These are phyloP conservation scores for Leptodermis oblonga DNA, from an alignment of 257 asterid genomes.

Conservation along the genomic window DNA sequence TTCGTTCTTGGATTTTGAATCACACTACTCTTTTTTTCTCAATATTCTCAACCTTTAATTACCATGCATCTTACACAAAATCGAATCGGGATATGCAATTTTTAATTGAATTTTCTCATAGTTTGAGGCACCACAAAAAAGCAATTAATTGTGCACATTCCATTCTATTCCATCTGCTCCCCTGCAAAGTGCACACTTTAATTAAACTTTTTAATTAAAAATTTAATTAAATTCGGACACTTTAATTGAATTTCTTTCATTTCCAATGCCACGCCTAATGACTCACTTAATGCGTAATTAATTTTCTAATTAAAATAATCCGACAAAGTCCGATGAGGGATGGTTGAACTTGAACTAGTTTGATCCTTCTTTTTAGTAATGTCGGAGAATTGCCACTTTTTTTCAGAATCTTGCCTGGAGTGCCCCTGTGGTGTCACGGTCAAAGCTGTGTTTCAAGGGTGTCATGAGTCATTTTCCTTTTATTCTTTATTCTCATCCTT, in stretches of 20 bases:
- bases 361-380: background rate
- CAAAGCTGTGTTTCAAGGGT: slow-evolving; percentile 32
- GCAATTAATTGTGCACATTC: slow-evolving; percentile 24
- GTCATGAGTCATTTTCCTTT: slow-evolving; percentile 24
- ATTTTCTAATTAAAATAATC: slow-evolving; percentile 23
- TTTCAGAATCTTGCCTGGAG: slow-evolving; percentile 49
- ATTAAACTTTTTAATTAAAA: background rate
- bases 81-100: slow-evolving; percentile 47
- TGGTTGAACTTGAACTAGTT: slow-evolving; percentile 5
- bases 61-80: slow-evolving; percentile 14
- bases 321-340: slow-evolving; percentile 17
- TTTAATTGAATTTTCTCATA: too few species aligned
- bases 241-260: slow-evolving; percentile 13
- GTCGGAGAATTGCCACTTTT: slow-evolving; percentile 36
- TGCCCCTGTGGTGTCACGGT: slow-evolving; percentile 63
- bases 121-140: slow-evolving; percentile 25
- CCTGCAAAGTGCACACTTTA: slow-evolving; percentile 19
- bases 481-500: slow-evolving; percentile 1
- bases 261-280: slow-evolving; percentile 72
- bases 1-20: slow-evolving; percentile 4
- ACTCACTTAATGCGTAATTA: slow-evolving; percentile 31
- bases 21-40: background rate
- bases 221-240: background rate
- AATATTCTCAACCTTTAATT: slow-evolving; percentile 7
- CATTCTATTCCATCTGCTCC: slow-evolving; percentile 56